Percentiles rank a stretch among this genome's conserved stretches.
Evolutionary conservation across 345 rosid genomes (phyloP).

Genomic region (Cochlearia excelsa): DNA sequence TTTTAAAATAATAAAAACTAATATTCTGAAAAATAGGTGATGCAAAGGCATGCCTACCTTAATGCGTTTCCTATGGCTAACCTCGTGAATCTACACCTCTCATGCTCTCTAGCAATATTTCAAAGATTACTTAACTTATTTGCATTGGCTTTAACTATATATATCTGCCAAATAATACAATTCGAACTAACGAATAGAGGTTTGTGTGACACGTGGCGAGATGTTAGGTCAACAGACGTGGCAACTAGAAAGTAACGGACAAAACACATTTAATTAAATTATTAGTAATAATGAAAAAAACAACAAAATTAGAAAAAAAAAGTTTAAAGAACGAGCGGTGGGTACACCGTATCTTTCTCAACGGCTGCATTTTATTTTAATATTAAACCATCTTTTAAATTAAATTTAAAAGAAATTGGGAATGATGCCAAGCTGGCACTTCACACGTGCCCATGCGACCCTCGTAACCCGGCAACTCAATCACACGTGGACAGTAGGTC

Average conservation of each 20-base stretch:
- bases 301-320: constrained; percentile 10
- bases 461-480: constrained; percentile 33
- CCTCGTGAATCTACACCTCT: constrained; percentile 34
- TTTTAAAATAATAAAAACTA: too few relatives aligned
- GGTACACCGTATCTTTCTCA: constrained; percentile 39
- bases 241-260: constrained; percentile 29
- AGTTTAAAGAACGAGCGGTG: constrained; percentile 26
- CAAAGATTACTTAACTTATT: constrained; percentile 26
- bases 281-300: too few relatives aligned
- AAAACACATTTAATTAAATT: background rate
- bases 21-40: background rate
- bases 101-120: constrained; percentile 25
- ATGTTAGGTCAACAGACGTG: constrained; percentile 21
- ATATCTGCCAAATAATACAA: constrained; percentile 13
- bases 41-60: constrained; percentile 27
- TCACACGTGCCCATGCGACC: constrained; percentile 42
- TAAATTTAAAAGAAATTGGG: background rate
- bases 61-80: constrained; percentile 19
- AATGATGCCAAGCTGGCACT: constrained; percentile 36
- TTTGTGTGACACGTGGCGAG: constrained; percentile 17
- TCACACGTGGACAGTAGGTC: constrained; percentile 37
- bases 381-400: background rate
- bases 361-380: constrained; percentile 15
- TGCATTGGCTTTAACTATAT: constrained; percentile 1
- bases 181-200: constrained; percentile 12